Base-by-base conservation (phyloP, 768 basidiomycete species). In the Lactarius deliciosus region DNA sequence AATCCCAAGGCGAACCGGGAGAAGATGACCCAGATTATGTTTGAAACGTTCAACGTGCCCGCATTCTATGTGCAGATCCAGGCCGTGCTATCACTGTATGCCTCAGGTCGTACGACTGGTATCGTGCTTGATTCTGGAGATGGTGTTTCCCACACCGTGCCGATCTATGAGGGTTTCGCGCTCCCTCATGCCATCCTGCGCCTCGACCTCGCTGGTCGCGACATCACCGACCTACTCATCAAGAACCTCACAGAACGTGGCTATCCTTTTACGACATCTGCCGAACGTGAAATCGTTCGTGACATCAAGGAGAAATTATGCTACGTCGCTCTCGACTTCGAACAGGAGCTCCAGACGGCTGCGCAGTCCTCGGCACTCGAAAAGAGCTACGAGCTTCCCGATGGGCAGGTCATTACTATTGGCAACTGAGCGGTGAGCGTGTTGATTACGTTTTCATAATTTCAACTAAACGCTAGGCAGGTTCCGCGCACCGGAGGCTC, bases 111-210 rank as follows among this genome's bases (percentile, higher is more conserved):
- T 77, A 96, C 94, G 41, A 96, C 95, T 50, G 90, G 90, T 83
- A 89, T 97, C 79, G 95, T 97, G 32, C 84, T 96, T 74, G 95
- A 97, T 79, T 96, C 95, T 25, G 94, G 94, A 75, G 95, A 97
- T 78, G 95, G 94, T 84, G 94, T 96, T 69, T 88, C 91, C 63
- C 94, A 97, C 85, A 94, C 92, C 34, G 95, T 97, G 41, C 95
- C 95, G 70, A 96, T 97, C 75, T 97, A 96, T 81, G 95, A 97
- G 78, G 95, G 87, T 79, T 96, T 94, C 82, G 80, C 91, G 53
- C 85, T 97, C 55, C 94, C 94, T 55, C 95, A 97, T 77, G 93
- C 95, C 72, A 96, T 97, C 75, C 85, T 89, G 64, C 89, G 95
- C 79, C 83, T 97, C 70, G 95, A 97, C 78, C 83, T 94, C 74